Percentiles rank a stretch among this genome's conserved stretches.
These are phyloP conservation scores for Geotrichum australiense DNA, from an alignment of 1,139 yeast genomes.

Conservation along the genomic window DNA sequence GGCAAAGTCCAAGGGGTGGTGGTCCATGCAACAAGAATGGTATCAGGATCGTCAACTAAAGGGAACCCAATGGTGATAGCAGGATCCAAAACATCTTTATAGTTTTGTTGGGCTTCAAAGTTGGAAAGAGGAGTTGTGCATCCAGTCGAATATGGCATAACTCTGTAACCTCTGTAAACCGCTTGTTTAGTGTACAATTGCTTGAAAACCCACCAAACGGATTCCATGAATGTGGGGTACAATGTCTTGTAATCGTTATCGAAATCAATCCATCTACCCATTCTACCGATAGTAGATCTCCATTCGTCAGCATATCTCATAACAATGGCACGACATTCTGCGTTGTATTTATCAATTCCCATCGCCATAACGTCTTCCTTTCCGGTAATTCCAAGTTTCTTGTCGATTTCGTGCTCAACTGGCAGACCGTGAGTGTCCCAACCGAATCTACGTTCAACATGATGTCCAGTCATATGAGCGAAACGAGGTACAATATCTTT, in stretches of 20 bases:
- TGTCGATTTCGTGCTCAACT: slow-evolving; percentile 97
- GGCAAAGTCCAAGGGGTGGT: slow-evolving; percentile 99
- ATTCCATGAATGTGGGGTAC: slow-evolving; percentile 94
- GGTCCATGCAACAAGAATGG: slow-evolving; percentile 93
- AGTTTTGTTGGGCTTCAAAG: slow-evolving; percentile 97
- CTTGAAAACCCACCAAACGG: slow-evolving; percentile 98
- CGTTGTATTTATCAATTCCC: slow-evolving; percentile 92
- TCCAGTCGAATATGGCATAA: slow-evolving; percentile 98
- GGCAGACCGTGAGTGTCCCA: slow-evolving; percentile 99
- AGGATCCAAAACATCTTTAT: slow-evolving; percentile 95
- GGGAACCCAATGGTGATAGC: slow-evolving; percentile 92
- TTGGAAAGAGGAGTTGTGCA: slow-evolving; percentile 94
- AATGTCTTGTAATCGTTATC: slow-evolving; percentile 97
- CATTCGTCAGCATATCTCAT: slow-evolving; percentile 96
- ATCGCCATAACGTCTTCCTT: slow-evolving; percentile 88
- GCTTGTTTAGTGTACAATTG: slow-evolving; percentile 75
- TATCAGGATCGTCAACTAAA: slow-evolving; percentile 68
- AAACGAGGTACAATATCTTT: slow-evolving; percentile 97
- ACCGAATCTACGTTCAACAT: slow-evolving; percentile 95
- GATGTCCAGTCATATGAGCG: slow-evolving; percentile 95
- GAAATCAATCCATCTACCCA: slow-evolving; percentile 99
- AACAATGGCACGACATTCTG: slow-evolving; percentile 91
- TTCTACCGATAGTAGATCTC: slow-evolving; percentile 84
- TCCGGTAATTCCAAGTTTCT: slow-evolving; percentile 86
- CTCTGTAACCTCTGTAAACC: slow-evolving; percentile 91